Evolutionary conservation across 495 filamentous ascomycete species (phyloP).

Genomic region (Aspergillus indologenus): DNA sequence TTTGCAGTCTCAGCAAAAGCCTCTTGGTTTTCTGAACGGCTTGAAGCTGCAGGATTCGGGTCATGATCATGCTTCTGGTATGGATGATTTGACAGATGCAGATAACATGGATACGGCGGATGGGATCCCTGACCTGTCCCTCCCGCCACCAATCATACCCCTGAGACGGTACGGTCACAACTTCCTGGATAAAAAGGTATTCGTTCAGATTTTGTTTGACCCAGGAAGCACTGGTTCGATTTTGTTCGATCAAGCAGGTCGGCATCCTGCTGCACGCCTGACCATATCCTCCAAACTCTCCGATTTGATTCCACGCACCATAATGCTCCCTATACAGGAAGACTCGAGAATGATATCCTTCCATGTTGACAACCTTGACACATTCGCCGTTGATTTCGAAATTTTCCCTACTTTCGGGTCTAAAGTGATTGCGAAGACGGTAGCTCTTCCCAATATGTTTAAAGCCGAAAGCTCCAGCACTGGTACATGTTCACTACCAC

Average conservation of each 20-base stretch:
- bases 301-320: constrained; percentile 91
- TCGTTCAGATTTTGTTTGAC: constrained; percentile 86
- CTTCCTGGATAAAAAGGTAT: constrained; percentile 94
- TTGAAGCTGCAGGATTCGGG: constrained; percentile 33
- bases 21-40: constrained; percentile 37
- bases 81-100: constrained; percentile 49
- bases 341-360: constrained; percentile 90
- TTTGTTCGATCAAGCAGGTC: constrained; percentile 88
- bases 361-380: constrained; percentile 88
- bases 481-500: constrained; percentile 76
- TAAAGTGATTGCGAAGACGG: constrained; percentile 92
- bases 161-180: constrained; percentile 94
- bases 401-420: constrained; percentile 97
- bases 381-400: constrained; percentile 94
- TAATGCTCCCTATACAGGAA: constrained; percentile 93
- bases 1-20: constrained; percentile 23
- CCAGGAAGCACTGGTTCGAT: constrained; percentile 67
- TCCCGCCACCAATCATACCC: constrained; percentile 95
- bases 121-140: constrained; percentile 84
- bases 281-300: constrained; percentile 95
- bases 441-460: constrained; percentile 85
- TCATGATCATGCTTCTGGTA: constrained; percentile 30
- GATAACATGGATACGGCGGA: constrained; percentile 74
- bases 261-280: constrained; percentile 90
- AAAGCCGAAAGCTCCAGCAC: constrained; percentile 67